A percentile compares a stretch with the other conserved stretches of the same genome.
These are phyloP conservation scores for Xerophyta viscosa DNA, from an alignment of 106 monocot species.

Conservation along the genomic window DNA sequence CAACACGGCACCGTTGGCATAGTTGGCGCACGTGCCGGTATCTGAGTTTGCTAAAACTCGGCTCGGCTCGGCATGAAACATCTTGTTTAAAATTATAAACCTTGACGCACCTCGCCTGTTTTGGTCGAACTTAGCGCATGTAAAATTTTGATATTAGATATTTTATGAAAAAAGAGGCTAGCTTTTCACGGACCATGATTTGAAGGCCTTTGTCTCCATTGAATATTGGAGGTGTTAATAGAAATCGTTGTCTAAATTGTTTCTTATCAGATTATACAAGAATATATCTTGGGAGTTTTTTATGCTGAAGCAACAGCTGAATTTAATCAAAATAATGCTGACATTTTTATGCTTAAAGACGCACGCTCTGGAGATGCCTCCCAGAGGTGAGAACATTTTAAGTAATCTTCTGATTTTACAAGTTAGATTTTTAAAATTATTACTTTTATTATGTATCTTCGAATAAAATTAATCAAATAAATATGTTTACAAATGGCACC, in stretches of 20 bases:
- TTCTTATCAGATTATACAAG: slow-evolving; percentile 47
- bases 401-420: too few relatives aligned
- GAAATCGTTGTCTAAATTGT: neutral
- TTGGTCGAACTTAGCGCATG: too few relatives aligned
- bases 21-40: too few relatives aligned
- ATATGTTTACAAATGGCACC: slow-evolving; percentile 81
- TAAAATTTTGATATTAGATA: too few relatives aligned
- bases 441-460: neutral
- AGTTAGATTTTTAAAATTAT: neutral
- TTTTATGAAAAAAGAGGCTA: too few relatives aligned
- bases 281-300: slow-evolving; percentile 67
- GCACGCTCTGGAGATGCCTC: slow-evolving; percentile 74
- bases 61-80: too few relatives aligned
- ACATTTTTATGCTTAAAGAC: slow-evolving; percentile 56
- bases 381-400: slow-evolving; percentile 39
- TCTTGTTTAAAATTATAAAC: too few relatives aligned
- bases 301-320: slow-evolving; percentile 47
- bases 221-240: neutral
- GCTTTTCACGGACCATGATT: too few relatives aligned
- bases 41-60: too few relatives aligned
- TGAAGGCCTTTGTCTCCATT: too few relatives aligned
- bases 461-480: slow-evolving; percentile 34
- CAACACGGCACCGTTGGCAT: too few relatives aligned
- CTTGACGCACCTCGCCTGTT: too few relatives aligned
- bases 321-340: slow-evolving; percentile 60